phyloP scores from a whole-genome alignment of 1,284 basidiomycete genomes.

The Pseudozyma sp. region DNA sequence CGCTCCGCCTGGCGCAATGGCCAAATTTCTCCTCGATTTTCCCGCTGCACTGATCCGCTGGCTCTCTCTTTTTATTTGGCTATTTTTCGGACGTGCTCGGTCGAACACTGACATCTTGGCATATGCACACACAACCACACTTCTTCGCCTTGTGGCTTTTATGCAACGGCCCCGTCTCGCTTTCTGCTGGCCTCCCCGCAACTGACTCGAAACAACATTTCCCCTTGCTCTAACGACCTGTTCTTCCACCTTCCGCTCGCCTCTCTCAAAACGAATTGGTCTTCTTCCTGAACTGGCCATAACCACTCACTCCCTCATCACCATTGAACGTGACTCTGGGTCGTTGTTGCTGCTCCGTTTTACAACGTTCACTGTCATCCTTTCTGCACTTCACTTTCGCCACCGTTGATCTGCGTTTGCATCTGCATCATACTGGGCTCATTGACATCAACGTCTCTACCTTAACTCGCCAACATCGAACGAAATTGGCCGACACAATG shows the following conservation, averaged over 20 bases:
- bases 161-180: constrained; percentile 8
- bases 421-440: not conserved
- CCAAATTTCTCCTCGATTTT: constrained; percentile 8
- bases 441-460: not conserved
- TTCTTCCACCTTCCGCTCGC: not conserved
- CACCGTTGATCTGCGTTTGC: not conserved
- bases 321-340: not conserved
- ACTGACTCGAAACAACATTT: not conserved
- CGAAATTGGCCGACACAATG: constrained; percentile 9
- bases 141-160: not conserved
- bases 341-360: not conserved
- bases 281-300: not conserved
- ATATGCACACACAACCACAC: not conserved
- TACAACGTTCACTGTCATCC: not conserved
- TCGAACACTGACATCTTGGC: constrained; percentile 9
- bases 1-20: not conserved
- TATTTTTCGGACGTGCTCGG: constrained; percentile 32
- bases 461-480: not conserved
- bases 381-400: not conserved
- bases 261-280: not conserved
- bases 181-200: constrained; percentile 14
- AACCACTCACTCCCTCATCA: constrained; percentile 1
- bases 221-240: not conserved
- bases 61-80: not conserved
- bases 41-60: constrained; percentile 5